These are phyloP conservation scores for Nevesoporus exiguus DNA, from an alignment of 768 basidiomycete species.

Conservation along the genomic window DNA sequence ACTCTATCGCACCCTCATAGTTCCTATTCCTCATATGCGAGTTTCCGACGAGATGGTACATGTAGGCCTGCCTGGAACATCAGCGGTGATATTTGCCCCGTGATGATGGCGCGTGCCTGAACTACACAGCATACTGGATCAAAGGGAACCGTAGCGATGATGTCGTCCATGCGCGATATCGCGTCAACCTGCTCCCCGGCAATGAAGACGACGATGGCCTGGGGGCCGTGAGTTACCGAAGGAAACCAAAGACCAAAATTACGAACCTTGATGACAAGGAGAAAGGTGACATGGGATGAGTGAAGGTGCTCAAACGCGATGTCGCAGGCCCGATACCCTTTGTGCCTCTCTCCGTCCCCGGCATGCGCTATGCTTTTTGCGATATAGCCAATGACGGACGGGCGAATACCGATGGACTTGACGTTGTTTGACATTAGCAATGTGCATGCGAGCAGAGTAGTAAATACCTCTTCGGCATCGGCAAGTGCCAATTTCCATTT, in stretches of 20 bases:
- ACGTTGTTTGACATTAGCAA: neutral
- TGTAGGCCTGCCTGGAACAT: neutral
- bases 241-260: neutral
- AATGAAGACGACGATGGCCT: neutral
- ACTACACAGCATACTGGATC: neutral
- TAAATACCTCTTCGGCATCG: neutral
- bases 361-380: neutral
- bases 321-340: neutral
- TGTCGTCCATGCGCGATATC: neutral
- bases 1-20: neutral
- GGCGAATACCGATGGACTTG: neutral
- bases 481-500: neutral
- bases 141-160: neutral
- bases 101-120: neutral
- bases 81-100: neutral
- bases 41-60: neutral
- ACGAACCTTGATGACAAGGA: neutral
- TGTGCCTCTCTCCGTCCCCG: neutral
- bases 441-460: neutral
- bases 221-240: neutral
- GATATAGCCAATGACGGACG: neutral
- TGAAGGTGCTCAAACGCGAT: neutral
- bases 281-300: neutral
- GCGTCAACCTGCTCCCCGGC: neutral
- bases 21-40: neutral